A percentile compares a stretch with the other conserved stretches of the same genome.
phyloP scores from a whole-genome alignment of 1,139 yeast genomes.

The Hansenula lynferdii region DNA sequence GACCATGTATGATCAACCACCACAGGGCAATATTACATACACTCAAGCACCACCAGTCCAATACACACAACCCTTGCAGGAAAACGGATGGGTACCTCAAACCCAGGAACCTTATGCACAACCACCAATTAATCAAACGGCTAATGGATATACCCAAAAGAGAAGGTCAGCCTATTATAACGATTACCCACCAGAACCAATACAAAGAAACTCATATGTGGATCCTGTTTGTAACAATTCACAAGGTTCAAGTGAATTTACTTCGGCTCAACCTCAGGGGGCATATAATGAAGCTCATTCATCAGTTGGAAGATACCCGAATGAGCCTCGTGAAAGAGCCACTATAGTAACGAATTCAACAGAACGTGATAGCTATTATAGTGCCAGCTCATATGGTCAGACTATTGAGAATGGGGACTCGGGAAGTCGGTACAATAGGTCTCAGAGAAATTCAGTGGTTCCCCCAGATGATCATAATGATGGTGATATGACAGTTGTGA shows the following conservation, averaged over 20 bases:
- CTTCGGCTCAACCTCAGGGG: neutral
- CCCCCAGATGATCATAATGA: neutral
- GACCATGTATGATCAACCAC: neutral
- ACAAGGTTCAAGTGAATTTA: neutral
- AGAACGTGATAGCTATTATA: constrained; percentile 2
- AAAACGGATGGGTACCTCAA: neutral
- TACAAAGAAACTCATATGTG: constrained; percentile 1
- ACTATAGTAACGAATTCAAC: neutral
- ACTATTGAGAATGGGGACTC: neutral
- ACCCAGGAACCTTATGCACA: neutral
- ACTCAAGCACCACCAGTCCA: neutral
- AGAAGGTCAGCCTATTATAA: no score
- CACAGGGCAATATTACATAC: neutral
- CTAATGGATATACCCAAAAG: no score
- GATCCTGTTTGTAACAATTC: no score
- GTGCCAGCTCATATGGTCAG: neutral
- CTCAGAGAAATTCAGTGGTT: neutral
- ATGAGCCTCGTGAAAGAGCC: neutral
- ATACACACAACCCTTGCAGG: neutral
- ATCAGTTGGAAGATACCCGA: neutral
- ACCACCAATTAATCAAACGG: no score
- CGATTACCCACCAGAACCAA: neutral
- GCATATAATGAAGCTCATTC: no score
- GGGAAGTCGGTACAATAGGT: neutral
- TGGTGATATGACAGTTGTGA: constrained; percentile 5